Evolutionary conservation across 1,139 yeast genomes (phyloP).

Genomic region (Kodamaea plutei): DNA sequence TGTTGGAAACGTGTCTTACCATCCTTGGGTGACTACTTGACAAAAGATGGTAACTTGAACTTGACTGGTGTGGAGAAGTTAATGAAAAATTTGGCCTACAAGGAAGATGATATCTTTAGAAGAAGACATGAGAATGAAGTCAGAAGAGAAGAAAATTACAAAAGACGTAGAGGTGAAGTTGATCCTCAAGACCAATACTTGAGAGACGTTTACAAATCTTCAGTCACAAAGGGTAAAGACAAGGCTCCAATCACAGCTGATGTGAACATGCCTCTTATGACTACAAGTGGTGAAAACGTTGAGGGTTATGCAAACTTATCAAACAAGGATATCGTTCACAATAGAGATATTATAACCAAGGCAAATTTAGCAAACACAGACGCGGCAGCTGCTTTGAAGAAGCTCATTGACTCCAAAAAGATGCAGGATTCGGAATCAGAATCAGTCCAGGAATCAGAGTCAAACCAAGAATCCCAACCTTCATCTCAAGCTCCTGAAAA

Average conservation of each 20-base stretch:
- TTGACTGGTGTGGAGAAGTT: conserved; percentile 72
- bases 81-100: conserved; percentile 58
- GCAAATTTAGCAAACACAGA: conserved; percentile 73
- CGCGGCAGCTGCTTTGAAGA: conserved; percentile 65
- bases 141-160: conserved; percentile 59
- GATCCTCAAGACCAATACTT: conserved; percentile 24
- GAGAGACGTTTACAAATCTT: conserved; percentile 31
- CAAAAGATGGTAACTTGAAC: conserved; percentile 84
- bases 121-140: conserved; percentile 64
- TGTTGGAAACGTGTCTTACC: conserved; percentile 82
- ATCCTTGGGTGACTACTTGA: conserved; percentile 66
- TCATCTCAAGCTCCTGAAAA: not conserved
- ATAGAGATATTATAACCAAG: conserved; percentile 61
- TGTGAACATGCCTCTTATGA: conserved; percentile 72
- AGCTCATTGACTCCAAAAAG: conserved; percentile 15
- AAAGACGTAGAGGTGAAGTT: conserved; percentile 45
- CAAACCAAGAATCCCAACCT: not conserved
- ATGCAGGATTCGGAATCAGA: not conserved
- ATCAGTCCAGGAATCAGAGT: not conserved
- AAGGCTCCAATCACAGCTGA: conserved; percentile 72
- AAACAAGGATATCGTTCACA: conserved; percentile 69
- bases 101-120: conserved; percentile 79
- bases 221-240: conserved; percentile 61
- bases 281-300: conserved; percentile 62
- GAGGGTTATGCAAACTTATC: conserved; percentile 62